A percentile compares a stretch with the other conserved stretches of the same genome.
Conservation (phyloP, 805 yeast genomes). For the Barnettozyma siamensis region DNA sequence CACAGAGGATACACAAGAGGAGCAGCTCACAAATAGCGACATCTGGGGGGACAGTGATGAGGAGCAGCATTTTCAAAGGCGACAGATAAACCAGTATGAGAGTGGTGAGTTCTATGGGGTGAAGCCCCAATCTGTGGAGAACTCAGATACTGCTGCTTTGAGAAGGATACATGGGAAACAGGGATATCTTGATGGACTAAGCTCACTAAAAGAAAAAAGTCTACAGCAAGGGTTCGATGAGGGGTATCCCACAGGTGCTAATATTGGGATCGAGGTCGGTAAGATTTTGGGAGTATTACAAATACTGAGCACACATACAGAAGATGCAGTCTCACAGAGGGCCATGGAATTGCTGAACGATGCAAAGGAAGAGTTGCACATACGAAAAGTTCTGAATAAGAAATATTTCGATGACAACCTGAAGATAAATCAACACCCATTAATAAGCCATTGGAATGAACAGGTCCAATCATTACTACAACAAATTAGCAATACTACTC, state of each 20-base stretch:
- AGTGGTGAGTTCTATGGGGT: slow-evolving; percentile 34
- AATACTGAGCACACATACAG: slow-evolving; percentile 16
- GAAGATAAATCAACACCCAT: slow-evolving; percentile 24
- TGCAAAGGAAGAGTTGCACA: slow-evolving; percentile 51
- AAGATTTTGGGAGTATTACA: slow-evolving; percentile 51
- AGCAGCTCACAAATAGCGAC: slow-evolving; percentile 20
- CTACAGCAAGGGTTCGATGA: slow-evolving; percentile 78
- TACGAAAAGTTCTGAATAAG: slow-evolving; percentile 49
- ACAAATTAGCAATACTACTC: too few species aligned
- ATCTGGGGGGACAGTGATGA: slow-evolving; percentile 31
- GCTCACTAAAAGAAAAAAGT: slow-evolving; percentile 58
- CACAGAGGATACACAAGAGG: not conserved
- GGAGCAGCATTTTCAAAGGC: slow-evolving; percentile 17
- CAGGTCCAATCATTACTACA: slow-evolving; percentile 8
- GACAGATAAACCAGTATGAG: not conserved
- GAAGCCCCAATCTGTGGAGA: slow-evolving; percentile 13
- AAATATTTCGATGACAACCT: slow-evolving; percentile 46
- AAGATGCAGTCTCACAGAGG: slow-evolving; percentile 14
- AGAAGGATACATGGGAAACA: slow-evolving; percentile 64
- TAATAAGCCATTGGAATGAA: slow-evolving; percentile 42
- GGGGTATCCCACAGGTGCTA: slow-evolving; percentile 74
- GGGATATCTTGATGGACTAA: slow-evolving; percentile 80
- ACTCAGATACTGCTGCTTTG: slow-evolving; percentile 33
- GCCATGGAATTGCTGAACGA: slow-evolving; percentile 23
- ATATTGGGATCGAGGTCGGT: slow-evolving; percentile 63